Evolutionary conservation across 2,329 filamentous ascomycete genomes (phyloP), one percentile per base, ranked within the genome.

Genomic region (Diatrype stigma): DNA sequence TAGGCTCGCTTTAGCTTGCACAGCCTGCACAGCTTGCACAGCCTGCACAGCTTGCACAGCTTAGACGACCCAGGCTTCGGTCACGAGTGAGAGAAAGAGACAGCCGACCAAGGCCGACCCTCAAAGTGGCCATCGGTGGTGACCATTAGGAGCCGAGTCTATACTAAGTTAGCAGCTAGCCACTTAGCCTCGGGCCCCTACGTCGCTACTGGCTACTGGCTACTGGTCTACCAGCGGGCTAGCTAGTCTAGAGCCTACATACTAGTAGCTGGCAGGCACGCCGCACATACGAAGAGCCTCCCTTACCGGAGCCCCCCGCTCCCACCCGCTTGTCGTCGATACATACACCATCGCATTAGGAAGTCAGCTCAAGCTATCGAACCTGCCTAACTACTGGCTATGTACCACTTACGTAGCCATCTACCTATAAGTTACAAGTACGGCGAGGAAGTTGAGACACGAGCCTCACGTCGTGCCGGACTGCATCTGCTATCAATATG

Each of bases 61-160:
- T 34, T 7, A 14, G 44, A 45, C 49, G 49, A 58, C 56, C 52
- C 49, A 47, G 49, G 51, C 47, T 54, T 51, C 51, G 53, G 56
- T 54, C 21, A 37, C 12, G 34, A 16, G 12, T 37, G 6, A 17
- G 16, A 37, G 34, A 37, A 37, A 37, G 34, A 37, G 34, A 17
- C 12, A n/a, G n/a, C n/a, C n/a, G n/a, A n/a, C n/a, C n/a, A 30
- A 30, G 10, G 26, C 10, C 26, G 26, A 30, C 26, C 26, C 26
- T 30, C 10, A 30, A 30, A 30, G 6, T 30, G 26, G 26, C 26
- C 26, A 10, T 30, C 26, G 26, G 26, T 30, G 26, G 26, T 30
- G 26, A 10, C 5, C 26, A 30, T 30, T 30, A 30, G 26, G 5
- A 30, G 26, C 26, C 26, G 26, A 30, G 26, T 30, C 26, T 37